Conservation (phyloP, 345 rosid species). For the Camelina hispida region DNA sequence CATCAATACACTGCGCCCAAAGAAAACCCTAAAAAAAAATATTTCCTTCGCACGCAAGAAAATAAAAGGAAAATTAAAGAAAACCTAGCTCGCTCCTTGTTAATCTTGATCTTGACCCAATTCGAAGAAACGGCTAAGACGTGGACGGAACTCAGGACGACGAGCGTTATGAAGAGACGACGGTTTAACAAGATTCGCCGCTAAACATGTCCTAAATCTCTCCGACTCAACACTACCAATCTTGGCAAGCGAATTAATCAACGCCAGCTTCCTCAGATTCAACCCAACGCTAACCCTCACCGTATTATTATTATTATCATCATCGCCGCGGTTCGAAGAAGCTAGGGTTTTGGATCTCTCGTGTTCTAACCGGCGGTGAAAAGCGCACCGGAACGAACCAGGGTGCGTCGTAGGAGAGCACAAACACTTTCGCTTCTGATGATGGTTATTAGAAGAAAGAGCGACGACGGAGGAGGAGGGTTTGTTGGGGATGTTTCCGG, state of each 20-base stretch:
- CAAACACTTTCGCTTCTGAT: slow-evolving; percentile 58
- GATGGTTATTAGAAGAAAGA: slow-evolving; percentile 7
- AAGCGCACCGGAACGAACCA: slow-evolving; percentile 79
- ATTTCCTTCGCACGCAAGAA: slow-evolving; percentile 32
- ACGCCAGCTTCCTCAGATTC: slow-evolving; percentile 59
- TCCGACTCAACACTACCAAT: slow-evolving; percentile 77
- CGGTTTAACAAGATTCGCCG: slow-evolving; percentile 57
- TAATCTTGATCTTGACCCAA: slow-evolving; percentile 54
- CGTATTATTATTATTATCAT: not conserved
- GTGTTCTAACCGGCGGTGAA: slow-evolving; percentile 55
- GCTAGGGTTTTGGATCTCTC: slow-evolving; percentile 20
- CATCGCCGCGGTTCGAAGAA: not conserved
- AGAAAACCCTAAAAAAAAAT: slow-evolving; percentile 26
- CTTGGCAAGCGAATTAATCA: slow-evolving; percentile 76
- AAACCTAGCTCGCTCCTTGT: not conserved
- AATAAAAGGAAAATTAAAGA: not conserved
- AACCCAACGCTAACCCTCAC: not conserved
- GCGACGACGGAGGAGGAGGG: not conserved
- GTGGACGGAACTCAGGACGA: slow-evolving; percentile 63
- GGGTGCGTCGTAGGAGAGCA: slow-evolving; percentile 90
- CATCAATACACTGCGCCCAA: slow-evolving; percentile 1
- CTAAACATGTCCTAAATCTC: slow-evolving; percentile 58
- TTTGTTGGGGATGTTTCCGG: slow-evolving; percentile 14
- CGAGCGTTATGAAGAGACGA: slow-evolving; percentile 59
- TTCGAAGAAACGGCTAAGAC: slow-evolving; percentile 67